Conservation (phyloP, 306 rosid genomes). For the Corylus avellana region DNA sequence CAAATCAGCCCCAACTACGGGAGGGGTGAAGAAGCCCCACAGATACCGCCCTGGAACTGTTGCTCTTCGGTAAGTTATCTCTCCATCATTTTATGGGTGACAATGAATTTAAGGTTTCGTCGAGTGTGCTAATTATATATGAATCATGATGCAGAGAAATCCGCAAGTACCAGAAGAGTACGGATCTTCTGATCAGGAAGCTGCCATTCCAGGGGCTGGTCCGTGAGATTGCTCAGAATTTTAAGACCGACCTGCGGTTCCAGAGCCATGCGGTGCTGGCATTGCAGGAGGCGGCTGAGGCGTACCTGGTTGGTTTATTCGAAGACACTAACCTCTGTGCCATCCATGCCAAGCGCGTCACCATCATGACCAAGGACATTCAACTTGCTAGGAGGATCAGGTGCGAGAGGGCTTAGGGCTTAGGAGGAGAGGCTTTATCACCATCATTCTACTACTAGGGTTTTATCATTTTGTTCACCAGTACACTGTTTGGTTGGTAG, state of each 20-base stretch:
- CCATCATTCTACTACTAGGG: too few relatives aligned
- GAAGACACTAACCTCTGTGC: slow-evolving; percentile 51
- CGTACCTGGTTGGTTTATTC: slow-evolving; percentile 46
- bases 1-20: slow-evolving; percentile 50
- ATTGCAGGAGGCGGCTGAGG: slow-evolving; percentile 51
- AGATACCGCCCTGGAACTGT: slow-evolving; percentile 56
- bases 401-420: slow-evolving; percentile 30
- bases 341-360: slow-evolving; percentile 41
- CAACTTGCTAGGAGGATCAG: slow-evolving; percentile 50
- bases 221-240: slow-evolving; percentile 41
- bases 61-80: slow-evolving; percentile 37
- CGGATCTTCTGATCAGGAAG: slow-evolving; percentile 41
- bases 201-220: slow-evolving; percentile 43
- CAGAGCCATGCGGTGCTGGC: slow-evolving; percentile 52
- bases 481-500: too few relatives aligned
- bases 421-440: too few relatives aligned
- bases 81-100: neutral
- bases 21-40: slow-evolving; percentile 60
- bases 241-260: slow-evolving; percentile 48
- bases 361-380: slow-evolving; percentile 40
- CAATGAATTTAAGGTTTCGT: neutral
- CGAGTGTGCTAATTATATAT: neutral
- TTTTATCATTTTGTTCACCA: too few relatives aligned
- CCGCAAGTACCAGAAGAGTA: slow-evolving; percentile 50
- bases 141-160: slow-evolving; percentile 26